phyloP scores from a whole-genome alignment of 345 rosid species.

The Ceriops zippeliana region DNA sequence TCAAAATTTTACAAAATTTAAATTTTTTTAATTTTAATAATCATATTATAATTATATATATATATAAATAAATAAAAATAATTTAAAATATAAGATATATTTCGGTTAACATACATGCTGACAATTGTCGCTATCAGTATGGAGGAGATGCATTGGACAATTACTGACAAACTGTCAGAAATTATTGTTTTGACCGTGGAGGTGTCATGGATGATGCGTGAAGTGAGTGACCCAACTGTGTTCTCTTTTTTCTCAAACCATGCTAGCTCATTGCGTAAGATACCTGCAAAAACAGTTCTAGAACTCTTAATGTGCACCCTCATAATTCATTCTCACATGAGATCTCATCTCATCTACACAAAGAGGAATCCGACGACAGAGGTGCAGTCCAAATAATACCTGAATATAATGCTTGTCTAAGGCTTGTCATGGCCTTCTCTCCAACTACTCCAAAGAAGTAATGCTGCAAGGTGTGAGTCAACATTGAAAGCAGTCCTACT shows the following conservation, averaged over 20 bases:
- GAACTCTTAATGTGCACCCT: neutral
- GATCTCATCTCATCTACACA: neutral
- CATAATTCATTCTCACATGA: no score
- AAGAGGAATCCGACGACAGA: neutral
- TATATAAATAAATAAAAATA: no score
- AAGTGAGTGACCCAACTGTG: slow-evolving; percentile 44
- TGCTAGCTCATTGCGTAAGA: slow-evolving; percentile 48
- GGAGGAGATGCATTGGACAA: slow-evolving; percentile 62
- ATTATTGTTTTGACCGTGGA: slow-evolving; percentile 58
- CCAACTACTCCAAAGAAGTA: slow-evolving; percentile 64
- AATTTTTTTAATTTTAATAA: no score
- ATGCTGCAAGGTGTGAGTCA: slow-evolving; percentile 58
- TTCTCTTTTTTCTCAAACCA: slow-evolving; percentile 69
- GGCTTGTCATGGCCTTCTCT: slow-evolving; percentile 61
- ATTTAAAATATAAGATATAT: no score
- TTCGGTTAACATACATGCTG: slow-evolving; percentile 39
- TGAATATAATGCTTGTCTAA: slow-evolving; percentile 50
- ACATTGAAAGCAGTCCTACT: slow-evolving; percentile 46
- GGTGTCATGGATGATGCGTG: slow-evolving; percentile 48
- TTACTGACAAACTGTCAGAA: slow-evolving; percentile 65
- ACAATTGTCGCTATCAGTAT: slow-evolving; percentile 58
- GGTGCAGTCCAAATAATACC: slow-evolving; percentile 27
- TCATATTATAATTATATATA: no score
- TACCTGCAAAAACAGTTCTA: slow-evolving; percentile 28
- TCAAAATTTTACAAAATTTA: no score